A percentile compares a stretch with the other conserved stretches of the same genome.
Conservation (phyloP, 257 asterid genomes). For the Asclepias syriaca region DNA sequence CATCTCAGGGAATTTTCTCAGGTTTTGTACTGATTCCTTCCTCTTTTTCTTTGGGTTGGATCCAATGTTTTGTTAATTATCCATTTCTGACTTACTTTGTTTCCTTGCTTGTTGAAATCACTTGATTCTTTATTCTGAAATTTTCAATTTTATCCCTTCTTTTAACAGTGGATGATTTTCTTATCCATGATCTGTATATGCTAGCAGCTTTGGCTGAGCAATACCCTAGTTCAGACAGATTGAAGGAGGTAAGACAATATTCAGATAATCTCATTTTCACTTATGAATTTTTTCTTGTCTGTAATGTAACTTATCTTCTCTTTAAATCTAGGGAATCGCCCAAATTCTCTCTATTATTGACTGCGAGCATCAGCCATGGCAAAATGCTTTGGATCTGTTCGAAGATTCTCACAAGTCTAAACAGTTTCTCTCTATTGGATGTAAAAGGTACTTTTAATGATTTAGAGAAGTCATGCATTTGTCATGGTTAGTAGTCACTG, state of each 20-base stretch:
- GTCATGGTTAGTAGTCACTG: conserved; percentile 1
- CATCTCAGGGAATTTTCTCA: conserved; percentile 60
- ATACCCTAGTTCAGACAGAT: conserved; percentile 32
- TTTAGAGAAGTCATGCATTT: background rate
- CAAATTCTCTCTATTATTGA: conserved; percentile 55
- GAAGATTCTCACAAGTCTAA: conserved; percentile 51
- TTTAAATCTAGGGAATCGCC: conserved; percentile 47
- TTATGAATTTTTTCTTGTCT: background rate
- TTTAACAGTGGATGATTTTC: conserved; percentile 70
- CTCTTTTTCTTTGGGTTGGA: background rate
- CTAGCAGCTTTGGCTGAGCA: conserved; percentile 51
- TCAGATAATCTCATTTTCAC: background rate
- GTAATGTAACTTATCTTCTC: background rate
- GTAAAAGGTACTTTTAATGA: conserved; percentile 41
- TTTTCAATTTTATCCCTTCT: background rate
- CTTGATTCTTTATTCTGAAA: background rate
- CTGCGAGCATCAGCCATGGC: conserved; percentile 46
- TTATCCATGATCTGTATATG: conserved; percentile 45
- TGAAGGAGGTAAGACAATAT: conserved; percentile 50
- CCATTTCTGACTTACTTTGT: background rate
- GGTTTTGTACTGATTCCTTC: conserved; percentile 28
- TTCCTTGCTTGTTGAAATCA: background rate
- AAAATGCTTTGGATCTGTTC: conserved; percentile 63
- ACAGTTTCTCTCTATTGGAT: conserved; percentile 55
- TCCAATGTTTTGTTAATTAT: background rate